Evolutionary conservation across 257 asterid species (phyloP).

Genomic region (Solanum bulbocastanum): DNA sequence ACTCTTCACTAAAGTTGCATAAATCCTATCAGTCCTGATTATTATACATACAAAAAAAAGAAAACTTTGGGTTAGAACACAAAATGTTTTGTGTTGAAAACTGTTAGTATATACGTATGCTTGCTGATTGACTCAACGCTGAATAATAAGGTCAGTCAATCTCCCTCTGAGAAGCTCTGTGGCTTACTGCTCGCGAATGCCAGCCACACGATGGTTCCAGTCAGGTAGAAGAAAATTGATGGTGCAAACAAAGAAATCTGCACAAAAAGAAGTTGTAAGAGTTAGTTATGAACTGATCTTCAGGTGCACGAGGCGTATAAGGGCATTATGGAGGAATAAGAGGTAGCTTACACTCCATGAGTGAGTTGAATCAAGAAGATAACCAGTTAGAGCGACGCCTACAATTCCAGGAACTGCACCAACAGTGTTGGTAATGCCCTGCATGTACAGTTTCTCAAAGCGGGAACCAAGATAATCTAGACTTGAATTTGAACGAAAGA

Average conservation of each 20-base stretch:
- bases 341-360: constrained; percentile 84
- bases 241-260: constrained; percentile 89
- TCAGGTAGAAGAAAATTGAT: constrained; percentile 89
- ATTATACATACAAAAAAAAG: background rate
- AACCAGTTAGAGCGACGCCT: constrained; percentile 93
- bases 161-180: constrained; percentile 51
- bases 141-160: constrained; percentile 2
- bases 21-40: background rate
- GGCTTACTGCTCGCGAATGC: constrained; percentile 88
- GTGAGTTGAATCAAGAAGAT: constrained; percentile 87
- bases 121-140: background rate
- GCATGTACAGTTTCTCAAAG: constrained; percentile 7
- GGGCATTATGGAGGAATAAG: background rate
- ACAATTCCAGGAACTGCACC: constrained; percentile 96
- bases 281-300: background rate
- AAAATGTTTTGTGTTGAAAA: background rate
- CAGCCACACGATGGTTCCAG: constrained; percentile 91
- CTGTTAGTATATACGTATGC: background rate
- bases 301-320: background rate
- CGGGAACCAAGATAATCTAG: background rate
- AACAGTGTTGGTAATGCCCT: constrained; percentile 96
- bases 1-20: background rate
- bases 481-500: background rate
- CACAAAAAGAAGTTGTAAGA: background rate
- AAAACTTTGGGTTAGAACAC: background rate